phyloP scores from a whole-genome alignment of 225 moss, liverwort and hornwort genomes.

The Thuidium tamariscinum region DNA sequence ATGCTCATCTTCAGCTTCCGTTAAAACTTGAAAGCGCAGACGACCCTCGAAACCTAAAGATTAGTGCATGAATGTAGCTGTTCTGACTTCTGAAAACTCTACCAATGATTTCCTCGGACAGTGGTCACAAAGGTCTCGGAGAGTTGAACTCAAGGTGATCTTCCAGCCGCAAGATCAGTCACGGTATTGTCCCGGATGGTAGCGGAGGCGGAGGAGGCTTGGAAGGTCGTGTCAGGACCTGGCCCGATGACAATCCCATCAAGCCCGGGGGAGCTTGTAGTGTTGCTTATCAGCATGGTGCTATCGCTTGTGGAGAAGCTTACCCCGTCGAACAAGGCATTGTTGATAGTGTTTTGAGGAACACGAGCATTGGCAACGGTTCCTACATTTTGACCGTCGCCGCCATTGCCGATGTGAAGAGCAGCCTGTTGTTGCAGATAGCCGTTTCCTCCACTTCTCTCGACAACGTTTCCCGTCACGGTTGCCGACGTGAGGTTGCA shows the following conservation, averaged over 20 bases:
- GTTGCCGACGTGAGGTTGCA: neutral
- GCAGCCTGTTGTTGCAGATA: neutral
- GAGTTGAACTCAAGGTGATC: neutral
- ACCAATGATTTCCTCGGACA: neutral
- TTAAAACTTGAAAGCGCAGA: neutral
- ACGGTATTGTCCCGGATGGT: neutral
- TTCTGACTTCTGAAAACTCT: neutral
- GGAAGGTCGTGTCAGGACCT: neutral
- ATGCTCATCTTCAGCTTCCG: neutral
- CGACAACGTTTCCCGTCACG: neutral
- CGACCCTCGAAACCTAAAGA: neutral
- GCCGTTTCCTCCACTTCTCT: neutral
- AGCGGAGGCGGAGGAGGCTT: neutral
- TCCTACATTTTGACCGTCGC: neutral
- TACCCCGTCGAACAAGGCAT: neutral
- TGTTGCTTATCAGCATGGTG: neutral
- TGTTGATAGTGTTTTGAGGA: neutral
- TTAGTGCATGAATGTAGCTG: neutral
- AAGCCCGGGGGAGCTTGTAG: neutral
- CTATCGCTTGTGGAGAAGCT: neutral
- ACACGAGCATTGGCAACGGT: neutral
- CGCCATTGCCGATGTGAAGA: slow-evolving; percentile 1
- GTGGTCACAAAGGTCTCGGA: neutral
- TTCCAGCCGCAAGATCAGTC: neutral
- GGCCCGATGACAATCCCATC: neutral